Evolutionary conservation across 495 filamentous ascomycete species (phyloP).

Genomic region (Jackrogersella minutella): DNA sequence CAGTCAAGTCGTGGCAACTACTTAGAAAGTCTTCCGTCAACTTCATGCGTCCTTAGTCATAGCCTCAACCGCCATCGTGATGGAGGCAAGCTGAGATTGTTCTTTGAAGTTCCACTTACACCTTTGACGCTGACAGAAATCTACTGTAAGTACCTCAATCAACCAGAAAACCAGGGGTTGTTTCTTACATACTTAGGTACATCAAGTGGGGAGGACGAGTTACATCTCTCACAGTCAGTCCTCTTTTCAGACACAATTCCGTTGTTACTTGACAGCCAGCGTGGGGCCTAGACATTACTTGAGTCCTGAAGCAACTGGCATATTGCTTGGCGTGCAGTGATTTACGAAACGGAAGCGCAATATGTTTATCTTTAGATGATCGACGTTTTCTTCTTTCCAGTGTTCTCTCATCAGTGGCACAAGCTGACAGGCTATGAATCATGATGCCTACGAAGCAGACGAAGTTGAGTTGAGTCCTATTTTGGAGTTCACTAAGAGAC

Average conservation of each 20-base stretch:
- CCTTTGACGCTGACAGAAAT: not conserved
- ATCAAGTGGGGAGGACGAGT: slow-evolving; percentile 14
- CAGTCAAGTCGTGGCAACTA: slow-evolving; percentile 2
- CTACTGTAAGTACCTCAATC: not conserved
- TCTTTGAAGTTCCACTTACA: not conserved
- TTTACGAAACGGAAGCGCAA: slow-evolving; percentile 11
- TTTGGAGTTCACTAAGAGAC: too few relatives aligned
- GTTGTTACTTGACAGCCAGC: slow-evolving; percentile 7
- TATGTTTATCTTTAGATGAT: slow-evolving; percentile 18
- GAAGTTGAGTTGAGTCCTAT: too few relatives aligned
- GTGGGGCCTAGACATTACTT: slow-evolving; percentile 13
- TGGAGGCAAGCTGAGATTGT: not conserved
- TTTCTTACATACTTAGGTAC: too few relatives aligned
- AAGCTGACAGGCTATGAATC: not conserved
- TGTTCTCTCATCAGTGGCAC: not conserved
- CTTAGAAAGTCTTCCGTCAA: not conserved
- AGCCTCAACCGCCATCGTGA: not conserved
- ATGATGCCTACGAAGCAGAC: too few relatives aligned
- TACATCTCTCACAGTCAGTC: slow-evolving; percentile 10
- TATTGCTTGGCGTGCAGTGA: slow-evolving; percentile 5
- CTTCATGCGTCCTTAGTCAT: not conserved
- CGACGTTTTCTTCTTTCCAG: not conserved
- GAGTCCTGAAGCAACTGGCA: slow-evolving; percentile 4
- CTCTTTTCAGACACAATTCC: slow-evolving; percentile 28
- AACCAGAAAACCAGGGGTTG: slow-evolving; percentile 5